phyloP scores from a whole-genome alignment of 192 early-diverging fungal species.

The Anaeromyces robustus region DNA sequence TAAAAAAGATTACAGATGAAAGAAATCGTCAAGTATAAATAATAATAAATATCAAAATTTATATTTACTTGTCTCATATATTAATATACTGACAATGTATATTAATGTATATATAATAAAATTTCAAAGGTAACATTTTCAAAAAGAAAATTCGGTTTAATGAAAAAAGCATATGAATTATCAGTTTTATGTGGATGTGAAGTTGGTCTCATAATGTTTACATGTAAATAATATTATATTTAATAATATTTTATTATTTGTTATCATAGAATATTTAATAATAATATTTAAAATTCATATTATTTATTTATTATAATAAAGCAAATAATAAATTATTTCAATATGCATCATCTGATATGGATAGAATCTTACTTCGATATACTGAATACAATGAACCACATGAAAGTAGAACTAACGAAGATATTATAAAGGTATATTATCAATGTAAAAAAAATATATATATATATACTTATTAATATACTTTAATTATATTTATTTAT shows the following conservation, averaged over 20 bases:
- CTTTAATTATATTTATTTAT: too few relatives aligned
- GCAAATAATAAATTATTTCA: slow-evolving; percentile 81
- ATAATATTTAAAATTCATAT: too few relatives aligned
- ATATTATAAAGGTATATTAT: background rate
- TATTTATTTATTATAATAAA: too few relatives aligned
- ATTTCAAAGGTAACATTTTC: slow-evolving; percentile 78
- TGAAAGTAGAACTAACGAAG: slow-evolving; percentile 37
- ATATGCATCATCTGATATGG: slow-evolving; percentile 86
- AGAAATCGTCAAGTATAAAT: background rate
- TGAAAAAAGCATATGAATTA: slow-evolving; percentile 95
- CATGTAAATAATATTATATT: slow-evolving; percentile 15
- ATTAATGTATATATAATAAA: background rate
- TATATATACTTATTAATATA: too few relatives aligned
- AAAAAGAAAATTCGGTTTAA: slow-evolving; percentile 83
- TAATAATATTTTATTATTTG: too few relatives aligned
- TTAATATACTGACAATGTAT: background rate
- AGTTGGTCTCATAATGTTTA: slow-evolving; percentile 89
- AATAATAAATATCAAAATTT: background rate
- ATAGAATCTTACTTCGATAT: slow-evolving; percentile 76
- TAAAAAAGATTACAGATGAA: background rate
- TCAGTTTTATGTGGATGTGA: slow-evolving; percentile 89
- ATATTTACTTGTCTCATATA: too few relatives aligned
- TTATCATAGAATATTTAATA: too few relatives aligned
- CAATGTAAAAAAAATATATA: too few relatives aligned
- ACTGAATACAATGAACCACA: slow-evolving; percentile 44